A percentile compares a stretch with the other conserved stretches of the same genome.
Conservation (phyloP, 306 rosid genomes). For the Quercus dentata region DNA sequence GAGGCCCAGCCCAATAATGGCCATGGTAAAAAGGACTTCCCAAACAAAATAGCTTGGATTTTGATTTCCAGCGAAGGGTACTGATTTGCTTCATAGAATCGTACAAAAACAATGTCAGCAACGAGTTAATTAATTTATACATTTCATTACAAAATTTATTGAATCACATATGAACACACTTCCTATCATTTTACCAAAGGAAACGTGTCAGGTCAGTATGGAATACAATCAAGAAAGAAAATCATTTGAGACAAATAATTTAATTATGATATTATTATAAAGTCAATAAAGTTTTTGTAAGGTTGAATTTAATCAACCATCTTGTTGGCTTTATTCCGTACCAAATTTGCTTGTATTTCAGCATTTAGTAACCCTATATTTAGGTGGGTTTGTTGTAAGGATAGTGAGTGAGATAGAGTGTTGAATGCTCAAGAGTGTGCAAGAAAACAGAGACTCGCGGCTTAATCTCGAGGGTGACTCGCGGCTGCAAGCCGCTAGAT, state of each 20-base stretch:
- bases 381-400: no score
- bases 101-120: constrained; percentile 17
- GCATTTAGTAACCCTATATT: no score
- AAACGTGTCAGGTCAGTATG: background rate
- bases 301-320: no score
- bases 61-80: constrained; percentile 70
- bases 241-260: background rate
- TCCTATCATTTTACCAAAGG: background rate
- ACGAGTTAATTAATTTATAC: background rate
- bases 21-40: constrained; percentile 82
- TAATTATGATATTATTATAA: no score
- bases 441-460: no score
- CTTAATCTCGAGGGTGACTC: no score
- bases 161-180: background rate
- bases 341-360: no score
- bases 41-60: constrained; percentile 65
- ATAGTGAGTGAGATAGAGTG: no score
- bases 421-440: no score
- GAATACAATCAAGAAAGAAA: background rate
- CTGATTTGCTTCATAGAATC: constrained; percentile 73
- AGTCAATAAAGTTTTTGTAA: background rate
- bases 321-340: no score
- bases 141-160: background rate
- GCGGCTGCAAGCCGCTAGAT: no score
- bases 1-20: constrained; percentile 73